Base-by-base conservation (phyloP, 1,284 basidiomycete species). In the Anthracocystis panici-leucophaei region DNA sequence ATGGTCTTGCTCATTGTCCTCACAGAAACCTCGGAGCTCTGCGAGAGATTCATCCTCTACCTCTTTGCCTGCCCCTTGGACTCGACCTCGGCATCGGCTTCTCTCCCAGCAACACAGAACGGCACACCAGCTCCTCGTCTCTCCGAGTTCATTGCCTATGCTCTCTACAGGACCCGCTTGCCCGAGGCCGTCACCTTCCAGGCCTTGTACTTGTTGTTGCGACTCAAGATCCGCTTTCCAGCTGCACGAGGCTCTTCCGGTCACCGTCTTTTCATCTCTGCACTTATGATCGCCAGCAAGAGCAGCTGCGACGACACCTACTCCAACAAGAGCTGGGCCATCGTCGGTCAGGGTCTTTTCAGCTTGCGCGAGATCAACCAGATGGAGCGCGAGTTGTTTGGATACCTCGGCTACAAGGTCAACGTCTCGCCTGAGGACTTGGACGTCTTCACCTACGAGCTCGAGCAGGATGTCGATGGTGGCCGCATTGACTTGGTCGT, bases 321-420 rank as follows among this genome's bases (percentile, higher is more conserved):
- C 75, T 80, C 77, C 16, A 85, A 85, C 79, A 84, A 84, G 74
- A 80, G 77, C 64, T 85, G 84, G 84, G 78, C 82, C 56, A 84
- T 85, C 48, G 84, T 85, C 45, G 79, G 83, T 23, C 84, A 85
- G 53, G 82, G 82, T 21, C 69, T 85, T 45, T 85, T 85, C 59
- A 75, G 72, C 46, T 63, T 84, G 25, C 78, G 79, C 35, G 84
- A 85, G 64, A 74, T 85, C 57, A 85, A 85, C 66, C 83, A 84
- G 65, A 85, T 85, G 82, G 84, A 85, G 68, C 79, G 84, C 38
- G 84, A 85, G 65, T 75, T 85, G 29, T 83, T 85, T 38, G 80
- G 78, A n/a, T 84, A 84, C 59, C 77, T 85, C 27, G 83, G 79
- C 55, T 79, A 78, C 70, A 78, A 81, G 60, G 78, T 85, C 60